A percentile compares a stretch with the other conserved stretches of the same genome.
These are phyloP conservation scores for Lactarius quietus DNA, from an alignment of 768 basidiomycete species.

Conservation along the genomic window DNA sequence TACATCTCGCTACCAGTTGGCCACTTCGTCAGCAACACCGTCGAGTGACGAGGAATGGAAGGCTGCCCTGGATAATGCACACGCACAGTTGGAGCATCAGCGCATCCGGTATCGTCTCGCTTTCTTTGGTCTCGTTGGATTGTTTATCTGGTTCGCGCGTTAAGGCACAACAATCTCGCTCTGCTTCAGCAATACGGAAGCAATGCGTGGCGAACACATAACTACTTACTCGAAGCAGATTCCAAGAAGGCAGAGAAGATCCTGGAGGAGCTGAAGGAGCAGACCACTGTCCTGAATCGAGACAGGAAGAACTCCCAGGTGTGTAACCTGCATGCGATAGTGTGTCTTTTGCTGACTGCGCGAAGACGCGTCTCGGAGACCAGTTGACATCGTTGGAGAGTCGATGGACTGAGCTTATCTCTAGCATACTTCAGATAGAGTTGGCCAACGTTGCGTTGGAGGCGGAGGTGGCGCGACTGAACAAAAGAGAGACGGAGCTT, in stretches of 20 bases:
- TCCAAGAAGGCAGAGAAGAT: conserved; percentile 67
- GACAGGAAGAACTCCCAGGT: conserved; percentile 86
- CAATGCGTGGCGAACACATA: conserved; percentile 91
- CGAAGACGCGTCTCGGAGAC: conserved; percentile 70
- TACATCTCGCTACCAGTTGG: conserved; percentile 67
- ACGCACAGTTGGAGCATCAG: conserved; percentile 83
- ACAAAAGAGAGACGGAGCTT: conserved; percentile 59
- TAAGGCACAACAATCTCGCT: conserved; percentile 77
- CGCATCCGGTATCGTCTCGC: conserved; percentile 55
- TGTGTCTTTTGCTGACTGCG: neutral
- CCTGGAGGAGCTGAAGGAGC: conserved; percentile 72
- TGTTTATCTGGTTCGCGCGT: conserved; percentile 9
- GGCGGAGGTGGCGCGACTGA: conserved; percentile 64
- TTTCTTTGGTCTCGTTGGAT: neutral
- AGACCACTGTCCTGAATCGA: conserved; percentile 83
- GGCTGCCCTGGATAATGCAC: conserved; percentile 67
- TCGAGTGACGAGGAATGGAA: conserved; percentile 77
- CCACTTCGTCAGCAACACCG: conserved; percentile 57
- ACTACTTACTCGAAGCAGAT: conserved; percentile 79
- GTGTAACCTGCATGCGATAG: conserved; percentile 22
- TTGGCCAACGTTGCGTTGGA: conserved; percentile 91
- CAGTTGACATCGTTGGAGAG: conserved; percentile 81
- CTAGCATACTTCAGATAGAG: conserved; percentile 88
- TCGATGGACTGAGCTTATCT: conserved; percentile 91
- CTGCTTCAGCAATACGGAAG: conserved; percentile 82